phyloP scores from a whole-genome alignment of 2,329 filamentous ascomycete species.

The Trichoderma sp. region DNA sequence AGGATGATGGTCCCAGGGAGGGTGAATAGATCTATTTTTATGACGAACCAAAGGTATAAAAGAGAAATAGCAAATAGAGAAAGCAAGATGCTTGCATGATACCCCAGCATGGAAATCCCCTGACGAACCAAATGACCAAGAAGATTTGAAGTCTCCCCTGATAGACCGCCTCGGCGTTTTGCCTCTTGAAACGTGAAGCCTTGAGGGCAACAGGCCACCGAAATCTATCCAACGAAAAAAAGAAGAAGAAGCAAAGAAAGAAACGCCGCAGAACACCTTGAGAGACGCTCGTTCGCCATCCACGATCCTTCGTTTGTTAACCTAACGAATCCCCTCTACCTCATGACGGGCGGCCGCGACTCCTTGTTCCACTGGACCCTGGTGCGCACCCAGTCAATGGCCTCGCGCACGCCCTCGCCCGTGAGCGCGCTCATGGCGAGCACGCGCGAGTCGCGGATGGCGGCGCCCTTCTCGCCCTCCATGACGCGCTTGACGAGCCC shows the following conservation, averaged over 20 bases:
- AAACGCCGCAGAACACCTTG: slow-evolving; percentile 22
- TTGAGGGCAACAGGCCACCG: slow-evolving; percentile 17
- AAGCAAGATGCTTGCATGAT: slow-evolving; percentile 36
- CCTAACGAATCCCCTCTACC: slow-evolving; percentile 52
- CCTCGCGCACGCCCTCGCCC: slow-evolving; percentile 84
- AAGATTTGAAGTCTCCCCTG: slow-evolving; percentile 9
- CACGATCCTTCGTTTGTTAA: background rate
- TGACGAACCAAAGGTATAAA: slow-evolving; percentile 13
- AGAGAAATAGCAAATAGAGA: slow-evolving; percentile 26
- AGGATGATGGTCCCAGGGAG: slow-evolving; percentile 26
- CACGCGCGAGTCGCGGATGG: slow-evolving; percentile 86
- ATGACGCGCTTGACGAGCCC: slow-evolving; percentile 93
- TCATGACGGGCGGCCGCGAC: slow-evolving; percentile 86
- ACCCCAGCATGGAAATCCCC: slow-evolving; percentile 31
- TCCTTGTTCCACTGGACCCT: slow-evolving; percentile 97
- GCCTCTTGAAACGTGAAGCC: background rate
- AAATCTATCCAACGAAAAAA: slow-evolving; percentile 12
- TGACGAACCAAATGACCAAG: background rate
- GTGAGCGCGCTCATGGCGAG: slow-evolving; percentile 90
- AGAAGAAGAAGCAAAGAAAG: background rate
- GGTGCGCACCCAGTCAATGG: slow-evolving; percentile 94
- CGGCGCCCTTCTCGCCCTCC: slow-evolving; percentile 85
- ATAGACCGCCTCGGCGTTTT: slow-evolving; percentile 6
- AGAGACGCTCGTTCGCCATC: background rate
- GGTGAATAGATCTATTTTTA: slow-evolving; percentile 15